A percentile compares a stretch with the other conserved stretches of the same genome.
phyloP scores from a whole-genome alignment of 805 yeast species.

The Zygosaccharomyces rouxii region DNA sequence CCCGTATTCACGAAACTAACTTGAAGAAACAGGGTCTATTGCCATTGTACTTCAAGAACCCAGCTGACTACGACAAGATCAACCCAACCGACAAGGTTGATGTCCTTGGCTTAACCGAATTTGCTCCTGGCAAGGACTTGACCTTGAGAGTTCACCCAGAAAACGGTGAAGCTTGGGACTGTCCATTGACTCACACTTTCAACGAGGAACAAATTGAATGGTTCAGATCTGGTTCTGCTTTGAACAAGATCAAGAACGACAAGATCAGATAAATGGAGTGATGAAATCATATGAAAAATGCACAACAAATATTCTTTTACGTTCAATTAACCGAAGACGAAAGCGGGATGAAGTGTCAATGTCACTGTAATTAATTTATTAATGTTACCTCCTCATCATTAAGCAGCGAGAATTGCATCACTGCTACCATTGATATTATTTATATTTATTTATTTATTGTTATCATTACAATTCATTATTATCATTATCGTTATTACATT shows the following conservation, averaged over 20 bases:
- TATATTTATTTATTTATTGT: conserved; percentile 11
- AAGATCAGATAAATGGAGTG: conserved; percentile 5
- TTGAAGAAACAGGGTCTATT: conserved; percentile 98
- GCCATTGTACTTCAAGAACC: conserved; percentile 90
- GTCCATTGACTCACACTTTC: conserved; percentile 93
- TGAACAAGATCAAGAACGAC: conserved; percentile 59
- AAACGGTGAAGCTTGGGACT: conserved; percentile 80
- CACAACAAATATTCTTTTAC: neutral
- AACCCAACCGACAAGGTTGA: conserved; percentile 87
- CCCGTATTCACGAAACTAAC: conserved; percentile 99
- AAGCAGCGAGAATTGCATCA: neutral
- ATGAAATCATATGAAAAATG: neutral
- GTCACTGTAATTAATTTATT: conserved; percentile 14
- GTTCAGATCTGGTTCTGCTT: conserved; percentile 99
- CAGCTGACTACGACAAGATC: conserved; percentile 90
- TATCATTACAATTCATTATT: neutral
- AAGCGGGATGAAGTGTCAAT: conserved; percentile 4
- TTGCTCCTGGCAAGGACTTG: conserved; percentile 91
- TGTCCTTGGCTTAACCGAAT: conserved; percentile 72
- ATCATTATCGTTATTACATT: neutral
- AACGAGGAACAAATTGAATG: conserved; percentile 95
- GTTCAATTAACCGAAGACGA: neutral
- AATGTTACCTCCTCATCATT: conserved; percentile 9
- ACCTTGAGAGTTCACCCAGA: conserved; percentile 68
- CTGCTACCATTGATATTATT: neutral